Evolutionary conservation across 2,329 filamentous ascomycete genomes (phyloP).

Genomic region (Colletotrichum caudatum): DNA sequence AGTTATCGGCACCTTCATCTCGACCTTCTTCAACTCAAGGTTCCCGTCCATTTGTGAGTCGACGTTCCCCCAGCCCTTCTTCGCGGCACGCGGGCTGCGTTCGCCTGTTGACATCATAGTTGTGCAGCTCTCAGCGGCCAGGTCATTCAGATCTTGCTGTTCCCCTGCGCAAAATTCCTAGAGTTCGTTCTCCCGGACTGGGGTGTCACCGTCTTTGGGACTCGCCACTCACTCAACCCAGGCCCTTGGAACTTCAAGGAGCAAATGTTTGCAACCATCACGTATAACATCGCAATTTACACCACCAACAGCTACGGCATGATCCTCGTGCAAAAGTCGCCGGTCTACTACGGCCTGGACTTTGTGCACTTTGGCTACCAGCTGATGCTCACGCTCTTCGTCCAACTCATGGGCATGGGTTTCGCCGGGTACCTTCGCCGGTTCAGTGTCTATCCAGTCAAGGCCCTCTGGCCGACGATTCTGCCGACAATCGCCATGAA

Average conservation of each 20-base stretch:
- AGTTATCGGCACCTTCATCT: constrained; percentile 54
- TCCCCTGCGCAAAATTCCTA: constrained; percentile 59
- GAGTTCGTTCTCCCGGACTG: constrained; percentile 59
- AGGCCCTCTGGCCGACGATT: constrained; percentile 50
- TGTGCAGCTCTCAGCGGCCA: constrained; percentile 49
- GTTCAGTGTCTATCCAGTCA: constrained; percentile 53
- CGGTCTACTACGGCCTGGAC: constrained; percentile 56
- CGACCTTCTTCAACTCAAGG: constrained; percentile 56
- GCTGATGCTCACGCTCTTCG: constrained; percentile 53
- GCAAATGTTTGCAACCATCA: constrained; percentile 58
- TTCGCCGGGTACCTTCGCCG: constrained; percentile 55
- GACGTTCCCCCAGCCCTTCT: neutral
- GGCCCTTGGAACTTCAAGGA: constrained; percentile 58
- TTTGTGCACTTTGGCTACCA: constrained; percentile 57
- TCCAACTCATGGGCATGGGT: constrained; percentile 58
- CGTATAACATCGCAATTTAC: constrained; percentile 52
- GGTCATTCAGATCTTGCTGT: constrained; percentile 60
- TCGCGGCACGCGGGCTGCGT: neutral
- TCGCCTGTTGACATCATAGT: neutral
- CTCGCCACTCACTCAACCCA: constrained; percentile 53
- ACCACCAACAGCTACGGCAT: constrained; percentile 52
- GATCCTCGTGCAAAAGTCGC: constrained; percentile 50
- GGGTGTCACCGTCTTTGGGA: constrained; percentile 55
- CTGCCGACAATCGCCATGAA: constrained; percentile 53
- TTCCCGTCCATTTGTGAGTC: constrained; percentile 53